Base-by-base conservation (phyloP, 2,329 filamentous ascomycete species). In the Colletotrichum destructivum region DNA sequence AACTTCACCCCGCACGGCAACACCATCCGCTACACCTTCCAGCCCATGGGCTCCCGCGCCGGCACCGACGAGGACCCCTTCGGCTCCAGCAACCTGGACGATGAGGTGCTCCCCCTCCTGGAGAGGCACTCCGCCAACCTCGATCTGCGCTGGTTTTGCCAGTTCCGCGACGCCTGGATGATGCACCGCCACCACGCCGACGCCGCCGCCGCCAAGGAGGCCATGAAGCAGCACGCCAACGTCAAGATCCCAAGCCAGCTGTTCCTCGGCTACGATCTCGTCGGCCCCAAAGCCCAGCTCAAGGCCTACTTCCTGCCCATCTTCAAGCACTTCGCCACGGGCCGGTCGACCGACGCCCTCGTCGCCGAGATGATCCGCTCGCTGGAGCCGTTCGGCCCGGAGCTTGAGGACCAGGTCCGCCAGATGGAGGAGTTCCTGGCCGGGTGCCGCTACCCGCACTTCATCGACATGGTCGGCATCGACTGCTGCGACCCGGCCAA, bases 151-250 rank as follows among this genome's bases (percentile, higher is more conserved):
- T 56, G 54, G 54, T 56, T 56, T 15, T 26, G 31, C 54, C 54
- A 56, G 54, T 56, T 56, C 54, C 54, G 54, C 54, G 54, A 56
- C 31, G 54, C 54, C 6, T 56, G 54, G 54, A 56, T 56, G 54
- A 56, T 42, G 54, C 54, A 56, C 31, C 23, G 54, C 11, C 23
- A 56, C 54, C 54, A 56, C 31, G 54, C 54, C 54, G 54, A 38
- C 54, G 54, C 26, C 13, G 54, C 54, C 26, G 54, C 54, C 2
- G 54, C 54, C 26, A 56, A 56, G 54, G 54, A 35, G 26, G 54
- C 54, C 26, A 38, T 56, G 54, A 56, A 56, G 54, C 54, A 56
- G 54, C 54, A 56, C 26, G 54, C 54, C 8, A 26, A 56, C 54
- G 11, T 56, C 54, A 56, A 56, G 31, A 38, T 56, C 31, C 54